Conservation (phyloP, 2,329 filamentous ascomycete species). For the Monilinia aucupariae region DNA sequence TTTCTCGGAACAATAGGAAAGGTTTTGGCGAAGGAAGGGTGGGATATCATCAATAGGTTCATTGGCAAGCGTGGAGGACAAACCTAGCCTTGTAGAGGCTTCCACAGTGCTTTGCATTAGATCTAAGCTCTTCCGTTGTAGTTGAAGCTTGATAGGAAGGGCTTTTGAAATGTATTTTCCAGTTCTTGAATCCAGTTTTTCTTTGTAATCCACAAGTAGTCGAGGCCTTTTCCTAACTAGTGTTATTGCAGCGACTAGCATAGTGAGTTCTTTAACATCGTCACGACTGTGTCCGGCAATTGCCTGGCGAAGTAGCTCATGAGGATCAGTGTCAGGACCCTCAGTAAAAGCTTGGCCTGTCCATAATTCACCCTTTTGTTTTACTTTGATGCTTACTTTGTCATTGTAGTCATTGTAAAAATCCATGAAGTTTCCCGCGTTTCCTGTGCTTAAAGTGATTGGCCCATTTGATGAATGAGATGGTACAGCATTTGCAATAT, state of each 20-base stretch:
- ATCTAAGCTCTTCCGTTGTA: constrained; percentile 6
- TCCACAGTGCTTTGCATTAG: constrained; percentile 10
- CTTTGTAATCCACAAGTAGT: neutral
- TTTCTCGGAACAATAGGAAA: neutral
- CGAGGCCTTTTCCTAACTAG: constrained; percentile 1
- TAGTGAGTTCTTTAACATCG: neutral
- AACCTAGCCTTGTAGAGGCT: neutral
- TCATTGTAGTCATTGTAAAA: constrained; percentile 15
- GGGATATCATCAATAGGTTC: neutral
- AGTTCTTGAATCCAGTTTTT: neutral
- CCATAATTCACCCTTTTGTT: neutral
- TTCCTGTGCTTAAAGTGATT: constrained; percentile 4
- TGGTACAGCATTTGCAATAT: neutral
- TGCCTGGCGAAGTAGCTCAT: neutral
- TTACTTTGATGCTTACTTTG: neutral
- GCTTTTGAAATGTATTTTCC: constrained; percentile 9
- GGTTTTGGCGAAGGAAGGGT: neutral
- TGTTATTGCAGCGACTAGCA: neutral
- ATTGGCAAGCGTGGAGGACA: neutral
- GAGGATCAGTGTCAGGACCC: neutral
- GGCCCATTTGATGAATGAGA: neutral
- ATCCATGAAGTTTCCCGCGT: constrained; percentile 14
- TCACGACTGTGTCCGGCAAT: neutral
- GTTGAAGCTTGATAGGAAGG: neutral
- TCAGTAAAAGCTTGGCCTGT: constrained; percentile 1